These are phyloP conservation scores for Rhododendron kiyosumense DNA, from an alignment of 148 eudicot species.

Conservation along the genomic window DNA sequence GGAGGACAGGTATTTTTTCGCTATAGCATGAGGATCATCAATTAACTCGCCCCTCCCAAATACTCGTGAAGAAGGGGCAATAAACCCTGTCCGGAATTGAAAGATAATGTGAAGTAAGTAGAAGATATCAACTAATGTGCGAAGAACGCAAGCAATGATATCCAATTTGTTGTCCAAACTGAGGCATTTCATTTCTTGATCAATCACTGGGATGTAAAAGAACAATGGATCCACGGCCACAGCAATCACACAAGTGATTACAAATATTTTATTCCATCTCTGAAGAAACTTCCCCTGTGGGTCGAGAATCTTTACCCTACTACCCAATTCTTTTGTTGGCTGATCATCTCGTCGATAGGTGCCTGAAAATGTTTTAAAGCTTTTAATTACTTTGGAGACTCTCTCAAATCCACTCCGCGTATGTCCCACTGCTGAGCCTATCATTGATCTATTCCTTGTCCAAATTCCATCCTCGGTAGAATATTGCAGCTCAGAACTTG, in stretches of 20 bases:
- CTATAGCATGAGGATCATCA: conserved; percentile 47
- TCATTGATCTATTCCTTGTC: conserved; percentile 2
- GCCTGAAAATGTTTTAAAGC: conserved; percentile 22
- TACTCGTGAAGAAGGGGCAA: conserved; percentile 59
- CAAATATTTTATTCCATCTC: conserved; percentile 65
- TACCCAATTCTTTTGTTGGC: conserved; percentile 18
- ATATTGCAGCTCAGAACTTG: background rate
- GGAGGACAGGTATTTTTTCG: conserved; percentile 47
- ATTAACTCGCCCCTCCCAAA: conserved; percentile 68
- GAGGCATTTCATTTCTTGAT: conserved; percentile 36
- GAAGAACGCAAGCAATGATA: conserved; percentile 46
- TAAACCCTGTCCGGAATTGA: conserved; percentile 62
- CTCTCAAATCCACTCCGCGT: conserved; percentile 18
- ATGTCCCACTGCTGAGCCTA: background rate
- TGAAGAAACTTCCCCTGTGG: conserved; percentile 63
- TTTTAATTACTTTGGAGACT: conserved; percentile 30
- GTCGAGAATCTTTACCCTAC: conserved; percentile 34
- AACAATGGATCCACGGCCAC: conserved; percentile 67
- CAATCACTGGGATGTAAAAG: conserved; percentile 55
- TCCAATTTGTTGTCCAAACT: conserved; percentile 40
- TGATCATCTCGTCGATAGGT: conserved; percentile 16
- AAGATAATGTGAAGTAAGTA: conserved; percentile 57
- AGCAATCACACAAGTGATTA: conserved; percentile 50
- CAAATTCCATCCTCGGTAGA: conserved; percentile 14
- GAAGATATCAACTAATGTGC: conserved; percentile 55